Base-by-base conservation (phyloP, 2,329 filamentous ascomycete genomes). In the Penicillium sp. region DNA sequence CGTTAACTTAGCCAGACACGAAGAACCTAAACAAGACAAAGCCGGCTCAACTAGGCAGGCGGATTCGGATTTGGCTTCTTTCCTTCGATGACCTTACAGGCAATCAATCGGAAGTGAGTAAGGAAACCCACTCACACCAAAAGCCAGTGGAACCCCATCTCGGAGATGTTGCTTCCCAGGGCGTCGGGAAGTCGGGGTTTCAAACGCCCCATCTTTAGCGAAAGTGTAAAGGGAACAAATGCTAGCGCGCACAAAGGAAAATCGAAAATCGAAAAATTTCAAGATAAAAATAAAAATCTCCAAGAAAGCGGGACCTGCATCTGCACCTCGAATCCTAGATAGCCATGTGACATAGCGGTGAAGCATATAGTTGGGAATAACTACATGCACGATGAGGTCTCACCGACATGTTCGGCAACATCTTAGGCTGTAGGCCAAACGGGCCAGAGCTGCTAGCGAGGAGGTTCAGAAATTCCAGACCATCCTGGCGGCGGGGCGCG, bases 401-500 rank as follows among this genome's bases (percentile, higher is more conserved):
- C 64, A 65, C 64, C 63, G 64, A 66, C 63, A 66, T 59, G 51
- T 61, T 48, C 55, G 49, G 49, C 45, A 39, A 51, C 54, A 54
- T 35, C 53, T 52, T 52, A 46, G 33, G 14, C n/a, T 16, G 21
- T 26, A 35, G 19, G 46, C 19, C n/a, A 53, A 46, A 43, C 6
- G 52, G 35, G 41, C 52, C 43, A 44, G 52, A 41, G 19, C 19
- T 41, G 39, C 39, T 35, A 43, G 16, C 31, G 43, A 37, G 16
- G 45, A 35, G 46, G 13, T 21, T 41, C 39, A 41, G 48, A 55
- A 57, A 59, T 58, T 61, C 63, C 63, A 66, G 62, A 67, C 62
- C 60, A 55, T 57, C 51, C 58, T 63, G 59, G 61, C 44, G 55
- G 59, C 55, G 57, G 56, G 45, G 54, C 46, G 51, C 22, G 53